Base-by-base conservation (phyloP, 2,329 filamentous ascomycete genomes). In the Apiospora hydei region DNA sequence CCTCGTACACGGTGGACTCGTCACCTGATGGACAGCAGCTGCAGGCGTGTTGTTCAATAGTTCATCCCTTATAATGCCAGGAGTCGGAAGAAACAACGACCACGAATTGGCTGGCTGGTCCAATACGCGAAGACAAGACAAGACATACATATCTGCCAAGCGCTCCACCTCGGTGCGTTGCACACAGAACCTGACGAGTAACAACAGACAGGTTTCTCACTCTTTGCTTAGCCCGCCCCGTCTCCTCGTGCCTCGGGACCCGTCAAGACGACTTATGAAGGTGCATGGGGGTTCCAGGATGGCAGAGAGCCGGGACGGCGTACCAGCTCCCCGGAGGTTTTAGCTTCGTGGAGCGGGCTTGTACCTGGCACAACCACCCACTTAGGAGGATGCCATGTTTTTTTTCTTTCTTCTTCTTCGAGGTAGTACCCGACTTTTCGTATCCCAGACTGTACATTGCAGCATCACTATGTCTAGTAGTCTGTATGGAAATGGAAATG, bases 11-110 rank as follows among this genome's bases (percentile, higher is more conserved):
- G 49, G 47, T 46, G 49, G 18, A 30, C 34, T 67, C 49, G 73
- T 77, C 76, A 77, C 76, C 76, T 77, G 76, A 77, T 74, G 61
- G 41, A 38, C 69, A 74, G 70, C 72, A 75, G 69, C 73, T 77
- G 76, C 75, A 74, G 69, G 74, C 26, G 51, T 30, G 26, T 21
- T 57, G 51, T 57, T 57, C 26, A 34, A 57, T 57, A 57, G 26
- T 57, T 34, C 51, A 34, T 57, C 51, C 51, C 51, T 57, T 57
- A 34, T 57, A 57, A 57, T 26, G 14, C 51, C 51, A 57, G 51
- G 51, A 34, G 16, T 57, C 34, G 26, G 26, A 34, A 57, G 26
- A 34, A 57, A 21, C 21, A 34, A 30, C 26, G 18, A 57, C 26
- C 14, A 57, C 51, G 51, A 57, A 57, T 26, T 57, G 51, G 51